phyloP scores from a whole-genome alignment of 352 stramenopile species.

The Phytophthora ohioensis region DNA sequence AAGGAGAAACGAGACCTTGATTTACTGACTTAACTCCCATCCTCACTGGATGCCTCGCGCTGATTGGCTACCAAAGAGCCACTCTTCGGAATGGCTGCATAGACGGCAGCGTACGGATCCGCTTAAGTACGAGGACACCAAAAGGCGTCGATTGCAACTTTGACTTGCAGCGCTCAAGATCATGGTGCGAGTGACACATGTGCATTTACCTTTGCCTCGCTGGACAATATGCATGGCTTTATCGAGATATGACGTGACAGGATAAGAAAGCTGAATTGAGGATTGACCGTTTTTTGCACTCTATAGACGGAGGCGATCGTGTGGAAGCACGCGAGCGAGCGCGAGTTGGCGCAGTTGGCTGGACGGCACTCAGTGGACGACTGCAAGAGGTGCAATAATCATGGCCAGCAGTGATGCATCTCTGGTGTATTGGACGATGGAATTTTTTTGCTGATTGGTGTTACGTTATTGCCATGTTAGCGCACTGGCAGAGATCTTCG shows the following conservation, averaged over 20 bases:
- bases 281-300: slow-evolving; percentile 20
- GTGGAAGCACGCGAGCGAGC: slow-evolving; percentile 61
- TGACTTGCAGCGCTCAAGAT: not conserved
- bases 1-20: not conserved
- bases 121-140: slow-evolving; percentile 24
- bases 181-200: slow-evolving; percentile 19
- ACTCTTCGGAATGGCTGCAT: slow-evolving; percentile 29
- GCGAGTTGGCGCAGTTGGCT: slow-evolving; percentile 48
- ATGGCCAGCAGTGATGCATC: not conserved
- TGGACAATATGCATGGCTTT: not conserved
- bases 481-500: slow-evolving; percentile 61
- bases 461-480: slow-evolving; percentile 33
- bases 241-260: not conserved
- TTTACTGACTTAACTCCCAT: slow-evolving; percentile 4
- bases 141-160: slow-evolving; percentile 4
- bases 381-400: slow-evolving; percentile 56
- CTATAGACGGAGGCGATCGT: slow-evolving; percentile 63
- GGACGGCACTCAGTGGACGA: slow-evolving; percentile 57
- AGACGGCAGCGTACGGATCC: slow-evolving; percentile 5
- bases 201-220: not conserved
- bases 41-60: slow-evolving; percentile 1
- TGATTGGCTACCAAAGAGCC: slow-evolving; percentile 34
- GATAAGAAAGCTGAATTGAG: not conserved
- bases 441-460: not conserved
- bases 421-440: not conserved